Base-by-base conservation (phyloP, 2,329 filamentous ascomycete genomes). In the Pestalotiopsis sp. region DNA sequence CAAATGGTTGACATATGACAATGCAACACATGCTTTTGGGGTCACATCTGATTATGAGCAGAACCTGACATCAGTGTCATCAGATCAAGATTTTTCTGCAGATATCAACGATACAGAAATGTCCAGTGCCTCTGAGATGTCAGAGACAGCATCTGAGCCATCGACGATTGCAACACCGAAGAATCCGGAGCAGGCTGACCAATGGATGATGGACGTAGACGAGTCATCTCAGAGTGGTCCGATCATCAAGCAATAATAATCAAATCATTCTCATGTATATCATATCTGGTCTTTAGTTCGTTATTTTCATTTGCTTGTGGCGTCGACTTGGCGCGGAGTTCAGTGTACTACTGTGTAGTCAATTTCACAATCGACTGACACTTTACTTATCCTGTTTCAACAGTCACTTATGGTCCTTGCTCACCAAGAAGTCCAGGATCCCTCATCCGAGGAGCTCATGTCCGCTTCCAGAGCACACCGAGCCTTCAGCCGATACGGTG, bases 1-100 rank as follows among this genome's bases (percentile, higher is more conserved):
- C 1, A 81, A 80, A 27, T 87, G 84, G 82, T 74, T 90, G 0
- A 71, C 72, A 0, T 89, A 87, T 73, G 78, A 88, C 64, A 68
- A 75, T 0, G 57, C 68, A 0, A 59, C 70, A 0, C 78, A 80
- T 4, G 72, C 70, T 0, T 90, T 89, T 66, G 74, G 77, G 0
- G 82, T 85, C 0, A 69, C 75, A 0, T 62, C 75, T 0, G 72
- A 79, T 11, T 85, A 81, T 56, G 80, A 85, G 11, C 72, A 78
- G 4, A 77, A 81, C 1, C 67, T 80, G 20, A 75, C 78, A 20
- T 67, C 20, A 20, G 56, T 7, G 23, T 64, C 4, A 20, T 20
- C 12, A 11, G 5, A 49, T 13, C 23, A 38, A n/a, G 6, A 11
- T 1, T 3, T 9, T 9, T 2, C 6, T n/a, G 20, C 45, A 52